Evolutionary conservation across 345 rosid species (phyloP).

Genomic region (Salix viminalis): DNA sequence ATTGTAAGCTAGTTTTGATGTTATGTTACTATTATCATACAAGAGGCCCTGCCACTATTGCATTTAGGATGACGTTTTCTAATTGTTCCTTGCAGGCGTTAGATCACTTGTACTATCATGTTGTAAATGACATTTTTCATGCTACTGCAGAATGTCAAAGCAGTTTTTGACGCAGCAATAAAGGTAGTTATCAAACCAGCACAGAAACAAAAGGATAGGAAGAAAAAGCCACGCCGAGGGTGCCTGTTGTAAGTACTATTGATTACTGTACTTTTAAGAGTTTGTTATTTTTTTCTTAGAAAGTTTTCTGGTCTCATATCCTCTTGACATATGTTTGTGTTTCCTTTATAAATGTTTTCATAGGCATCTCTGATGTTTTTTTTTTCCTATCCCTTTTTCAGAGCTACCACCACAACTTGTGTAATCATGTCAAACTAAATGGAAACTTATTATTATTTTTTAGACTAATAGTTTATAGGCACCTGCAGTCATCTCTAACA

Average conservation of each 20-base stretch:
- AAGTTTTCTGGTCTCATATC: neutral
- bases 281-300: neutral
- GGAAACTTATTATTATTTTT: neutral
- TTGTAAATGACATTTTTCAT: neutral
- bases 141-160: conserved; percentile 77
- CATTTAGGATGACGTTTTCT: neutral
- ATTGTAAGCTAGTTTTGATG: neutral
- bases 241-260: conserved; percentile 63
- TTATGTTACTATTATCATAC: neutral
- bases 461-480: neutral
- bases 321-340: neutral
- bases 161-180: conserved; percentile 92
- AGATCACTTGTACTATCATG: conserved; percentile 1
- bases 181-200: conserved; percentile 84
- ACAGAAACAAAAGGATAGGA: conserved; percentile 70
- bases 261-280: conserved; percentile 3
- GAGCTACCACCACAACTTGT: neutral
- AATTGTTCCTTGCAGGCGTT: neutral
- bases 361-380: neutral
- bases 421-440: neutral
- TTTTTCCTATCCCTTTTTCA: neutral
- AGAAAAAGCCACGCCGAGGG: conserved; percentile 56
- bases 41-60: neutral
- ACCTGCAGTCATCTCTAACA: neutral
- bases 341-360: neutral